These are phyloP conservation scores for Suillus subalutaceus DNA, from an alignment of 768 basidiomycete genomes.

Conservation along the genomic window DNA sequence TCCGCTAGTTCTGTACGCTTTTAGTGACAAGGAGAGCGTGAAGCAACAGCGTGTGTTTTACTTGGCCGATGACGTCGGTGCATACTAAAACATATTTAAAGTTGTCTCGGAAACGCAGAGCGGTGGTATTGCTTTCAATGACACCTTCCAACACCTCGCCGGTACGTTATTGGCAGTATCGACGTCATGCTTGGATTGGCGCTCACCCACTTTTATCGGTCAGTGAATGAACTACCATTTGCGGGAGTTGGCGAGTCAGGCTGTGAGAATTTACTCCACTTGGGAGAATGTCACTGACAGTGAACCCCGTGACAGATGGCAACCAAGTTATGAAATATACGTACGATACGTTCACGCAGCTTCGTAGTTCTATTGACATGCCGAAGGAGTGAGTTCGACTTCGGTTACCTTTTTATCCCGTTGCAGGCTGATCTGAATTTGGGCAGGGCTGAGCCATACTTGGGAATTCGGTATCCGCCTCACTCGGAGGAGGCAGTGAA, in stretches of 20 bases:
- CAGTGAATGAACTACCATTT: conserved; percentile 49
- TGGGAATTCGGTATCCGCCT: conserved; percentile 29
- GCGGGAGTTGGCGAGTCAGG: conserved; percentile 66
- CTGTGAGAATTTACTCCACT: conserved; percentile 42
- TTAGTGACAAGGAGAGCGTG: conserved; percentile 49
- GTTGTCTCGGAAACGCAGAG: conserved; percentile 60
- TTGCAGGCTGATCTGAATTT: conserved; percentile 11
- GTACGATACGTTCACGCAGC: conserved; percentile 58
- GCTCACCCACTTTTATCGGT: conserved; percentile 13
- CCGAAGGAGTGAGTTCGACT: conserved; percentile 52
- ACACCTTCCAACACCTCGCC: conserved; percentile 56
- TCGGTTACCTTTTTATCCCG: neutral
- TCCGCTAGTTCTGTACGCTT: conserved; percentile 66
- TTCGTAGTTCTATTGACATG: conserved; percentile 52
- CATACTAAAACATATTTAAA: conserved; percentile 23
- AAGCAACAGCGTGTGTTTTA: conserved; percentile 42
- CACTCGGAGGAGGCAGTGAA: conserved; percentile 21
- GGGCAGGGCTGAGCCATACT: conserved; percentile 25
- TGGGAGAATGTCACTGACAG: neutral
- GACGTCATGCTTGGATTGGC: conserved; percentile 17
- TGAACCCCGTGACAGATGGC: conserved; percentile 46
- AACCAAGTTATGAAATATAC: conserved; percentile 53
- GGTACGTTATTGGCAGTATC: conserved; percentile 35
- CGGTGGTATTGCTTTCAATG: conserved; percentile 61
- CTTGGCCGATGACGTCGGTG: neutral